Conservation (phyloP, 805 yeast species). For the Jamesozyma lodderae region DNA sequence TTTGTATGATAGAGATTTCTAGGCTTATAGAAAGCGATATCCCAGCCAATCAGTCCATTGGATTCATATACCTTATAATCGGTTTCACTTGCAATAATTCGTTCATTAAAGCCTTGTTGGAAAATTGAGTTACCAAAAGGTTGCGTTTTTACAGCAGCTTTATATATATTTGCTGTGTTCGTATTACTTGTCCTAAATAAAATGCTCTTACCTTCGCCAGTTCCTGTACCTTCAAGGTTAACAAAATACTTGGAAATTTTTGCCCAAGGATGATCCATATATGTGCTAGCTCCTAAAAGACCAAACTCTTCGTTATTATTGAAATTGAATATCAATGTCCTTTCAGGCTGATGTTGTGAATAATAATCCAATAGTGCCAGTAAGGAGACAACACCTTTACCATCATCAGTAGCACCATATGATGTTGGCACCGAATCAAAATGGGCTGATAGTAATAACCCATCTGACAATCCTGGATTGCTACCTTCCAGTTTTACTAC, state of each 20-base stretch:
- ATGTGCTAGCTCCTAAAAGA: constrained; percentile 68
- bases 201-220: constrained; percentile 70
- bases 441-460: constrained; percentile 73
- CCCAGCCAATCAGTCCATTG: constrained; percentile 73
- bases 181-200: constrained; percentile 77
- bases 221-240: constrained; percentile 88
- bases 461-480: constrained; percentile 40
- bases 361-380: constrained; percentile 56
- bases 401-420: constrained; percentile 86
- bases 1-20: constrained; percentile 76
- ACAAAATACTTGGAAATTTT: constrained; percentile 52
- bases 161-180: constrained; percentile 53
- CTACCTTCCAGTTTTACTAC: constrained; percentile 65
- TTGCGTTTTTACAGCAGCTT: constrained; percentile 40
- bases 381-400: constrained; percentile 77
- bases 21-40: constrained; percentile 82
- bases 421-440: constrained; percentile 84
- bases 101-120: constrained; percentile 76
- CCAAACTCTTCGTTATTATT: constrained; percentile 90
- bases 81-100: constrained; percentile 69
- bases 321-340: constrained; percentile 75
- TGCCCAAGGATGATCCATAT: constrained; percentile 66
- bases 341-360: constrained; percentile 43
- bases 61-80: constrained; percentile 67
- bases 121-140: constrained; percentile 77